Evolutionary conservation across 2,329 filamentous ascomycete species (phyloP).

Genomic region (Colletotrichum sp.): DNA sequence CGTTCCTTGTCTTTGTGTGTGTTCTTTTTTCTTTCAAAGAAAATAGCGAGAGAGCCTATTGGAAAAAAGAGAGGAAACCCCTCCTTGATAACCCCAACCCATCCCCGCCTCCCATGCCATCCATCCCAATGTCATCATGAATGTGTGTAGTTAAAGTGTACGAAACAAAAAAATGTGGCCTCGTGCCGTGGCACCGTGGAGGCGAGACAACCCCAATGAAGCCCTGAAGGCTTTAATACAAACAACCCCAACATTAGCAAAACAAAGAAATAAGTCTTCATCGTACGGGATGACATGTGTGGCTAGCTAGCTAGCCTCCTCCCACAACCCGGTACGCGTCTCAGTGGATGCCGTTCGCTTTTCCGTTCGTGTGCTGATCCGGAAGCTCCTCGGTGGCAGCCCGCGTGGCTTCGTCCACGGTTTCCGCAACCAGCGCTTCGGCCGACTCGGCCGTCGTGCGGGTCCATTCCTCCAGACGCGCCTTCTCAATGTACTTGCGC

Average conservation of each 20-base stretch:
- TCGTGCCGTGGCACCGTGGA: not conserved
- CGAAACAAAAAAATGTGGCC: not conserved
- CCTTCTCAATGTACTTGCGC: slow-evolving; percentile 67
- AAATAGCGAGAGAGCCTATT: not conserved
- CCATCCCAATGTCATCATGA: slow-evolving; percentile 3
- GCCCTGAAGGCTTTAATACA: not conserved
- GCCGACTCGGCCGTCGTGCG: slow-evolving; percentile 42
- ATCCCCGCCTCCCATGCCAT: not conserved
- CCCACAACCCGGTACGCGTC: not conserved
- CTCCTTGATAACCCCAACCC: not conserved
- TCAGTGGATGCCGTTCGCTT: slow-evolving; percentile 16
- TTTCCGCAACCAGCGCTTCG: slow-evolving; percentile 34
- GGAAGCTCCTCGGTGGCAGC: slow-evolving; percentile 4
- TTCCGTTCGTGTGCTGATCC: slow-evolving; percentile 15
- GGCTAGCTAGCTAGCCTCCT: not conserved
- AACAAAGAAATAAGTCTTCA: not conserved
- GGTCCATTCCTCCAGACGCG: slow-evolving; percentile 73
- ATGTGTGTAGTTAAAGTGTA: not conserved
- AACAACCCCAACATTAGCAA: not conserved
- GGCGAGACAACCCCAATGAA: not conserved
- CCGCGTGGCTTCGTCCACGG: slow-evolving; percentile 31
- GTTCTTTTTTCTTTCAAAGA: not conserved
- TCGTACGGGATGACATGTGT: not conserved
- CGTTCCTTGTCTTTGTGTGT: not conserved
- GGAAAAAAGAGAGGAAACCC: not conserved